Conservation (phyloP, 495 filamentous ascomycete species). For the Daldinia caldariorum region DNA sequence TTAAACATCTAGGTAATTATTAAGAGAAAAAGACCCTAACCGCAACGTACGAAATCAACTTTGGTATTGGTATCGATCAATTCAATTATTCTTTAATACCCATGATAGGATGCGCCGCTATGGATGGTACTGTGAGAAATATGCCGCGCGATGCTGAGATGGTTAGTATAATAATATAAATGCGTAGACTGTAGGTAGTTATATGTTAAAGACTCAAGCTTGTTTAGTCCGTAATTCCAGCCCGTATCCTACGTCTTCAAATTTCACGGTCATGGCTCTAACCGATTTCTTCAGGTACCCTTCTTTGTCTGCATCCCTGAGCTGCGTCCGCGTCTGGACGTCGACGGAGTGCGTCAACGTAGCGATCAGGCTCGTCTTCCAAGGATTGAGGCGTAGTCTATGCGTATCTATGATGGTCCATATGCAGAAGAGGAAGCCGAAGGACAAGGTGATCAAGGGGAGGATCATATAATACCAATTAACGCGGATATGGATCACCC, state of each 20-base stretch:
- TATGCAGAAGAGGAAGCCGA: constrained; percentile 20
- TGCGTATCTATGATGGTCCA: constrained; percentile 27
- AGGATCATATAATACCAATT: constrained; percentile 35
- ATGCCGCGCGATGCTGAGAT: not conserved
- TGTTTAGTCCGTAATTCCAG: constrained; percentile 29
- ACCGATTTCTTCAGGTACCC: constrained; percentile 20
- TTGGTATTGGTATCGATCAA: not conserved
- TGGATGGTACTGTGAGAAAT: not conserved
- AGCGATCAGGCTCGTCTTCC: constrained; percentile 36
- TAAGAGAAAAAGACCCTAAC: not conserved
- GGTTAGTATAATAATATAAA: not conserved
- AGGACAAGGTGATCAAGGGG: constrained; percentile 15
- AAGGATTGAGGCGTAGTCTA: constrained; percentile 23
- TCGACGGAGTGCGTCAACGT: constrained; percentile 37
- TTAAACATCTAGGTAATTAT: no score
- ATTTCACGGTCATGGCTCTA: constrained; percentile 20
- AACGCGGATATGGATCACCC: constrained; percentile 29
- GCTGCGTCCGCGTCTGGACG: constrained; percentile 29
- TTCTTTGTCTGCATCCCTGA: constrained; percentile 25
- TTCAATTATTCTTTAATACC: not conserved
- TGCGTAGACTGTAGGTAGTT: no score
- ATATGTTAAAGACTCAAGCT: not conserved
- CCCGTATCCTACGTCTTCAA: constrained; percentile 33
- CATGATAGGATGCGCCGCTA: not conserved
- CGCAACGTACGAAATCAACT: not conserved